Evolutionary conservation across 2,329 filamentous ascomycete genomes (phyloP).

Genomic region (Sporothrix curviconia): DNA sequence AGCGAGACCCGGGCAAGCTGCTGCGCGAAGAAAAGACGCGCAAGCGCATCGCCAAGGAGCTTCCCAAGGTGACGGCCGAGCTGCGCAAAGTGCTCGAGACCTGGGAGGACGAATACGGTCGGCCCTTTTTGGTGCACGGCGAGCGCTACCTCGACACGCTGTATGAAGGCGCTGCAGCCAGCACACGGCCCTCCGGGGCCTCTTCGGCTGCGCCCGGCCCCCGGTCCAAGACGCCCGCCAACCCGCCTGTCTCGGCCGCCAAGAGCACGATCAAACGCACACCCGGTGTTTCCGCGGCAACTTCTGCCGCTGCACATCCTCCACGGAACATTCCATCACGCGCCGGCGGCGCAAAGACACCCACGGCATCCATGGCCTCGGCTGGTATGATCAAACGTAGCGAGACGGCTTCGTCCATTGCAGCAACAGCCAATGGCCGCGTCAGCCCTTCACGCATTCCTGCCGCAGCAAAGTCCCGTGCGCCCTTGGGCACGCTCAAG

Average conservation of each 20-base stretch:
- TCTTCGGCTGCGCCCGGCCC: conserved; percentile 47
- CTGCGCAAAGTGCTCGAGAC: conserved; percentile 71
- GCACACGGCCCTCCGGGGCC: not conserved
- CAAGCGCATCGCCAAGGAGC: conserved; percentile 91
- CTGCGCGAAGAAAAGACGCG: conserved; percentile 97
- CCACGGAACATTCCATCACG: conserved; percentile 28
- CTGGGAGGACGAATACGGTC: conserved; percentile 92
- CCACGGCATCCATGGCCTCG: conserved; percentile 44
- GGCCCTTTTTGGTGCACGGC: conserved; percentile 87
- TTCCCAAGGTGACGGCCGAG: conserved; percentile 86
- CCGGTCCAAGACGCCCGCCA: conserved; percentile 66
- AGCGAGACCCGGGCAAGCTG: conserved; percentile 87
- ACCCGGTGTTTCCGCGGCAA: conserved; percentile 16
- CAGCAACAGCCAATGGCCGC: conserved; percentile 26
- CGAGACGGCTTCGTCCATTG: conserved; percentile 23
- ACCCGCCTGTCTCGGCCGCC: conserved; percentile 29
- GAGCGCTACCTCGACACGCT: conserved; percentile 83
- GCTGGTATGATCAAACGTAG: conserved; percentile 27
- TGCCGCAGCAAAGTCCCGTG: conserved; percentile 33
- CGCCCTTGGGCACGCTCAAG: conserved; percentile 62
- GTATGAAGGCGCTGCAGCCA: conserved; percentile 51
- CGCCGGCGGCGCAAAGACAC: conserved; percentile 49
- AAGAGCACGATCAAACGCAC: conserved; percentile 15
- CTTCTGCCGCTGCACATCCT: not conserved
- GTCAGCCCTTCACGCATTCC: conserved; percentile 64